Evolutionary conservation across 345 rosid genomes (phyloP), one percentile per base, ranked within the genome.

Genomic region (Pistacia vera): DNA sequence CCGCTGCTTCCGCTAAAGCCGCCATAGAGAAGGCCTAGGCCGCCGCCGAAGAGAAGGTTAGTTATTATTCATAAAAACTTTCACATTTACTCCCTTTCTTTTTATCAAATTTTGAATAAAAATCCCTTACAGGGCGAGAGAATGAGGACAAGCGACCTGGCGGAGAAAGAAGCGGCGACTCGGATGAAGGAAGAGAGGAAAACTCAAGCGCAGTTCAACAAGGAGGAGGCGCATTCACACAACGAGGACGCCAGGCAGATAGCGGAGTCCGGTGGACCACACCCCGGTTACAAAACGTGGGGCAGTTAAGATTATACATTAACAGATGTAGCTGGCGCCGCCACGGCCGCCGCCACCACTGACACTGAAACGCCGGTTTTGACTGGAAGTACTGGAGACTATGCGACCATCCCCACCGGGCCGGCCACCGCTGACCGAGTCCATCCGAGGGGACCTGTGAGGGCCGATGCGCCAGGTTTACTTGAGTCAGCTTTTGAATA

Each of bases 11-110:
- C 5, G 93, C 99, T 41, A 87, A 79, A 79, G 77, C 97, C 76
- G 97, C 92, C 66, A 75, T 85, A 91, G 98, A 90, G 78, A 95
- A 93, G 78, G 81, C 91, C 81, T 90, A 86, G 77, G 97, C 98
- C 16, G 52, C 82, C 33, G 63, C 86, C 22, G 86, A 87, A 66
- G 97, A 92, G 70, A 92, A 92, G 93, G 98, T 95, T 35, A 2
- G 5, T 30, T 30, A 30, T 30, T 30, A 30, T 30, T 30, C 33
- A 30, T 30, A 30, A 30, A 30, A 30, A 2, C 33, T 30, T 30
- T 30, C 3, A 30, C 33, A 30, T 30, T 30, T 30, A 30, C 33
- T 30, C 33, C 33, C 33, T 30, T 30, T 30, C 33, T 30, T 30
- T 30, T 30, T 30, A 30, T 30, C 5, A n/a, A 62, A 7, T 58